A percentile compares a stretch with the other conserved stretches of the same genome.
phyloP scores from a whole-genome alignment of 257 asterid species.

The Solanum appendiculatum region DNA sequence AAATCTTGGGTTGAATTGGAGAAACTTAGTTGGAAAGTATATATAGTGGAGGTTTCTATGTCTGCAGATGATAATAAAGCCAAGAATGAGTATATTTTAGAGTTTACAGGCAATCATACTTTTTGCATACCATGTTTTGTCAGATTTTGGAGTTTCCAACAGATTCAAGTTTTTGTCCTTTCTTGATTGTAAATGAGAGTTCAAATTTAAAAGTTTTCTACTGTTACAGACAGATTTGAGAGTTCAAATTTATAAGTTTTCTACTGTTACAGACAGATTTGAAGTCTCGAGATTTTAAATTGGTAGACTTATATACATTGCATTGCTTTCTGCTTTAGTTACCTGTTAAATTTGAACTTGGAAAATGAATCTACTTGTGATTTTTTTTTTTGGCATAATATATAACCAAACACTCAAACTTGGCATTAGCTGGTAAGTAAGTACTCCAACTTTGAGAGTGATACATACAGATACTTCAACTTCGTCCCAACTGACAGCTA shows the following conservation, averaged over 20 bases:
- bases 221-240: background rate
- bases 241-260: no score
- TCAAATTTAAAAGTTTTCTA: background rate
- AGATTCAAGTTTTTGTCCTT: background rate
- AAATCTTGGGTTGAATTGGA: background rate
- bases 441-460: background rate
- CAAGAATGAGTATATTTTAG: constrained; percentile 20
- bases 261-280: background rate
- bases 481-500: background rate
- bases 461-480: background rate
- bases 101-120: background rate
- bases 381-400: background rate
- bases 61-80: background rate
- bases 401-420: background rate
- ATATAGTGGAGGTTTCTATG: background rate
- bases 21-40: background rate
- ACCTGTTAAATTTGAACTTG: background rate
- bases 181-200: background rate
- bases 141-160: constrained; percentile 8
- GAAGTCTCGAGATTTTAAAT: background rate
- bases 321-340: background rate
- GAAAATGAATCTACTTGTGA: background rate
- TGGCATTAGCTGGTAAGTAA: background rate
- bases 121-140: constrained; percentile 19
- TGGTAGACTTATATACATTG: background rate